phyloP scores from a whole-genome alignment of 2,329 filamentous ascomycete genomes.

The Emergomyces orientalis region DNA sequence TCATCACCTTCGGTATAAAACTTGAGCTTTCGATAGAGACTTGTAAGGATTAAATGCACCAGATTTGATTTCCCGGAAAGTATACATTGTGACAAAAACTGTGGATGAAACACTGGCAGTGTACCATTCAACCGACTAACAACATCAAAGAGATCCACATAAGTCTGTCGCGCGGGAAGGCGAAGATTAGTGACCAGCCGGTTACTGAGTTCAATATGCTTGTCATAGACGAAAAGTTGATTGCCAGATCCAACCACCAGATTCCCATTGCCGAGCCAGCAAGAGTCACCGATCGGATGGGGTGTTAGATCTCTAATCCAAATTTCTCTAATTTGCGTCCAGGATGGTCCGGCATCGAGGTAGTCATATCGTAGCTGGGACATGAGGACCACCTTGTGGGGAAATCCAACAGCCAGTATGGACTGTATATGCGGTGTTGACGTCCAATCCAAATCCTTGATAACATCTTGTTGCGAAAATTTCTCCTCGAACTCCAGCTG shows the following conservation, averaged over 20 bases:
- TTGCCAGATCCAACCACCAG: constrained; percentile 85
- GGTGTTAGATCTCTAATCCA: constrained; percentile 71
- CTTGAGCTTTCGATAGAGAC: constrained; percentile 66
- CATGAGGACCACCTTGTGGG: constrained; percentile 71
- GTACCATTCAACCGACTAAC: constrained; percentile 79
- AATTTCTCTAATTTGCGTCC: constrained; percentile 77
- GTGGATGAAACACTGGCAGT: constrained; percentile 83
- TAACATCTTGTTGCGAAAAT: constrained; percentile 62
- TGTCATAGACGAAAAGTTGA: constrained; percentile 76
- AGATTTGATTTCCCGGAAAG: constrained; percentile 64
- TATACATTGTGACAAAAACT: constrained; percentile 79
- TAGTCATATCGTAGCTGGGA: constrained; percentile 89
- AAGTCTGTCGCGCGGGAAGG: constrained; percentile 39
- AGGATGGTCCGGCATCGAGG: constrained; percentile 76
- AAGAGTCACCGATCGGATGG: constrained; percentile 85
- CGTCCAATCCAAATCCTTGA: constrained; percentile 88
- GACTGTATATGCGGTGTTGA: constrained; percentile 83
- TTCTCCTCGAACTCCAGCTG: constrained; percentile 72
- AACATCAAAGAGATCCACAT: constrained; percentile 67
- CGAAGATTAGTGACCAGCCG: constrained; percentile 50
- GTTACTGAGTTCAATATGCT: constrained; percentile 58
- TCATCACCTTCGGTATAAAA: constrained; percentile 73
- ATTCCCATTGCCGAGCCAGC: constrained; percentile 78
- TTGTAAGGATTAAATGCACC: constrained; percentile 63
- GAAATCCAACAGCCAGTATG: constrained; percentile 84